These are phyloP conservation scores for Oidiodendron maius DNA, from an alignment of 495 filamentous ascomycete genomes.

Conservation along the genomic window DNA sequence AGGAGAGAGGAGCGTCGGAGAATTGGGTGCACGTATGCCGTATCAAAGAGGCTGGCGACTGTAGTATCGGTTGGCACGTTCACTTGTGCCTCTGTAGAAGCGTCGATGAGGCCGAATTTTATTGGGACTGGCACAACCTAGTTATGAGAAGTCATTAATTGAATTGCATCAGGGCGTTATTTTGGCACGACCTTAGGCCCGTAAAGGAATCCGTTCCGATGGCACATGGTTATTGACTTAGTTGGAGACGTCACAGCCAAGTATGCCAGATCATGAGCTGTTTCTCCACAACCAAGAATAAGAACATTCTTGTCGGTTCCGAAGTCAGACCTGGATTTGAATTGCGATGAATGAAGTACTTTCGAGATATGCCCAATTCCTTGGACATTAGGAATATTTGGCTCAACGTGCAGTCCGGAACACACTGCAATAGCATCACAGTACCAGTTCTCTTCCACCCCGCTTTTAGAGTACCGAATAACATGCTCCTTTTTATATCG, in stretches of 20 bases:
- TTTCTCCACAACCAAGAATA: slow-evolving; percentile 39
- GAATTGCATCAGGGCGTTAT: not conserved
- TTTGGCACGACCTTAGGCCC: slow-evolving; percentile 32
- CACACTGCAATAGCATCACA: slow-evolving; percentile 39
- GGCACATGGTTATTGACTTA: slow-evolving; percentile 33
- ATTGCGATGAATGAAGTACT: slow-evolving; percentile 35
- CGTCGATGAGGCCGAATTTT: slow-evolving; percentile 25
- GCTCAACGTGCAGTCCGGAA: slow-evolving; percentile 34
- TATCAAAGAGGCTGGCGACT: slow-evolving; percentile 40
- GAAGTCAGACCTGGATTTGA: slow-evolving; percentile 34
- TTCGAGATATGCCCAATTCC: slow-evolving; percentile 33
- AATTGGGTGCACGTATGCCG: slow-evolving; percentile 39
- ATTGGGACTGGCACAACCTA: slow-evolving; percentile 26
- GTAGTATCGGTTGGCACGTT: slow-evolving; percentile 36
- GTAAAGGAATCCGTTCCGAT: slow-evolving; percentile 35
- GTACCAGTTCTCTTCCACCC: slow-evolving; percentile 19
- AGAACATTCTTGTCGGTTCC: slow-evolving; percentile 30
- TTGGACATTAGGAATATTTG: slow-evolving; percentile 30
- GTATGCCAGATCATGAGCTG: slow-evolving; percentile 35
- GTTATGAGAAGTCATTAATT: slow-evolving; percentile 1
- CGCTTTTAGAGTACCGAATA: slow-evolving; percentile 18
- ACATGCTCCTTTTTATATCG: slow-evolving; percentile 23
- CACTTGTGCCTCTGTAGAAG: slow-evolving; percentile 19
- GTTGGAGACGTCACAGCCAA: slow-evolving; percentile 33
- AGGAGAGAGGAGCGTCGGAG: not conserved